These are phyloP conservation scores for Singerocomus inundabilis DNA, from an alignment of 1,284 basidiomycete species.

Conservation along the genomic window DNA sequence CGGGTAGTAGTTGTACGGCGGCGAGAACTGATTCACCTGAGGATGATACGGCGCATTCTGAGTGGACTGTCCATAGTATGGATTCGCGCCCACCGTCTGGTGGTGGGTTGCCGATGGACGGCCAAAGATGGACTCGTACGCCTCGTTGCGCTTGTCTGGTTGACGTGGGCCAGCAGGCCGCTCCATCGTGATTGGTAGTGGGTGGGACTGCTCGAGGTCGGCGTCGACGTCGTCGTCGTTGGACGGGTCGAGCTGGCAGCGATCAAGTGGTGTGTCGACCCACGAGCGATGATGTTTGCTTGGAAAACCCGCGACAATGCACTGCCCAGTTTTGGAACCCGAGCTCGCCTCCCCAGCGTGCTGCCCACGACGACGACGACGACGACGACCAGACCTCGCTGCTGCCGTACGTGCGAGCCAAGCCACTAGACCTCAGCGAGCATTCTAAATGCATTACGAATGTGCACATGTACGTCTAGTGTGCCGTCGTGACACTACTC, in stretches of 20 bases:
- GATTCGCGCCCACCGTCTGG: constrained; percentile 35
- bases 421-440: background rate
- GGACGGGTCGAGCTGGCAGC: constrained; percentile 4
- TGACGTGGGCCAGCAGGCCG: constrained; percentile 67
- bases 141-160: constrained; percentile 71
- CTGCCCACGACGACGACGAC: constrained; percentile 11
- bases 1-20: constrained; percentile 28
- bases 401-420: background rate
- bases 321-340: constrained; percentile 27
- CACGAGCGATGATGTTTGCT: constrained; percentile 8
- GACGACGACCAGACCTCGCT: background rate
- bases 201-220: background rate
- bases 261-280: constrained; percentile 9
- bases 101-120: constrained; percentile 63
- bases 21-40: constrained; percentile 23
- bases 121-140: constrained; percentile 83
- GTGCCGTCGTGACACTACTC: constrained; percentile 4
- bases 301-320: constrained; percentile 16
- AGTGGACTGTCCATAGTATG: constrained; percentile 22
- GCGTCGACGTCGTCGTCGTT: constrained; percentile 10
- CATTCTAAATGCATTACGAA: constrained; percentile 2
- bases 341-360: constrained; percentile 8
- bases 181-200: constrained; percentile 48
- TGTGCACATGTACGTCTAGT: constrained; percentile 8
- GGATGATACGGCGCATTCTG: constrained; percentile 20